Percentiles rank a stretch among this genome's conserved stretches.
Evolutionary conservation across 495 filamentous ascomycete species (phyloP).

Genomic region (Lasiosphaeris hirsuta): DNA sequence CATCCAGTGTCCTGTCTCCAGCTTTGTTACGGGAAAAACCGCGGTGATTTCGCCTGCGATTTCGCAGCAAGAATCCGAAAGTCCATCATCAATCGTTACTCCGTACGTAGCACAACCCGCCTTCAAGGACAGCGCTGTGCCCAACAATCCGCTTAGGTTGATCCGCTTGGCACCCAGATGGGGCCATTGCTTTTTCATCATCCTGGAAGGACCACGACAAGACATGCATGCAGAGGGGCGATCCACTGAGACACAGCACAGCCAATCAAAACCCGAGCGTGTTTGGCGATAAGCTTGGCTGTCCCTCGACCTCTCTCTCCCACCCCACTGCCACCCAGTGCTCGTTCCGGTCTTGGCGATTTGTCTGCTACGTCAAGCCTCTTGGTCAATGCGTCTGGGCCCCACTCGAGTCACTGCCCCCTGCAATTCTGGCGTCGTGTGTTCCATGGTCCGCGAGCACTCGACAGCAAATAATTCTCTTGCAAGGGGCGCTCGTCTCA

Average conservation of each 20-base stretch:
- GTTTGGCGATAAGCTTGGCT: conserved; percentile 24
- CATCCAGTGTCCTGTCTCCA: no score
- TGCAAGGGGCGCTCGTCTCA: no score
- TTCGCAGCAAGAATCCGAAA: no score
- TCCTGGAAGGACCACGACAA: not conserved
- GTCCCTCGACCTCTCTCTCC: conserved; percentile 3
- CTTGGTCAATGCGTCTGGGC: conserved; percentile 13
- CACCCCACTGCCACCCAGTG: no score
- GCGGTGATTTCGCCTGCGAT: no score
- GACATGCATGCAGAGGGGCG: conserved; percentile 1
- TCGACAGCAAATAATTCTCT: no score
- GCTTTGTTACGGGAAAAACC: no score
- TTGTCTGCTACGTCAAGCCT: conserved; percentile 22
- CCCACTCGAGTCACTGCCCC: not conserved
- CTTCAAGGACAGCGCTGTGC: not conserved
- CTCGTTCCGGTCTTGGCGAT: conserved; percentile 18
- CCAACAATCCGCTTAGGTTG: not conserved
- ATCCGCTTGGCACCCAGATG: not conserved
- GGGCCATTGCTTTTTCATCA: not conserved
- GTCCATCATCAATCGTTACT: no score
- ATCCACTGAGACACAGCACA: not conserved
- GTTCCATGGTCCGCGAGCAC: no score
- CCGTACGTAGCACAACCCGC: not conserved
- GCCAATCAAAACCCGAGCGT: conserved; percentile 15
- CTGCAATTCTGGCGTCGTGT: no score